Base-by-base conservation (phyloP, 225 moss, liverwort and hornwort species). In the Polytrichum formosum region DNA sequence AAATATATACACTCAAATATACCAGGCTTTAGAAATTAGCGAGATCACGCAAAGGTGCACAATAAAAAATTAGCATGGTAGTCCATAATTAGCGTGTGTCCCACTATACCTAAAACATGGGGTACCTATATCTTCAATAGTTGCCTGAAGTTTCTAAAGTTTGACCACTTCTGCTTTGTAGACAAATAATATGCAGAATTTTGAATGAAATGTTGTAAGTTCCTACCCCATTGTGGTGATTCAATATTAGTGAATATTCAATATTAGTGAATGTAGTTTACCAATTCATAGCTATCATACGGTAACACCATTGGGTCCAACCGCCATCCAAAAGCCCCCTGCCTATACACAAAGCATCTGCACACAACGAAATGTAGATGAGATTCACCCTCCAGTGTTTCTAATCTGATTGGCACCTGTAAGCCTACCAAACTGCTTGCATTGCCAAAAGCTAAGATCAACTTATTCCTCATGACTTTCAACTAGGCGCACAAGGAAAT, bases 241-340 rank as follows among this genome's bases (percentile, higher is more conserved):
- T 8, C 66, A 29, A 30, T n/a, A 33, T 54, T 63, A 55, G 27
- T 64, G 20, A 26, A 22, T 46, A 33, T 6, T 54, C 21, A 28
- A 26, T 26, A 26, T 26, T 26, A 26, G 26, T 26, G 1, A 54
- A 64, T 20, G 16, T 4, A 65, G 60, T 84, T 77, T 81, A 95
- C 95, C 79, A 84, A 78, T 62, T 90, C 87, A 78, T 87, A 93
- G 76, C 87, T 83, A 65, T 88, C 84, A 71, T 96, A 88, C 23
- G 90, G 90, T 26, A 88, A 75, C n/a, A 96, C 93, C 29, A 72
- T 81, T 54, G 89, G 85, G 83, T 93, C 96, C 80, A 97, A 85
- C 54, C 94, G 90, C 96, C 96, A 97, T 35, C 94, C 92, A 75
- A 74, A 81, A 10, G 76, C 64, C 16, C 96, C 96, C 55, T 94